phyloP scores from a whole-genome alignment of 2,329 filamentous ascomycete genomes.

The Colletotrichum nymphaeae region DNA sequence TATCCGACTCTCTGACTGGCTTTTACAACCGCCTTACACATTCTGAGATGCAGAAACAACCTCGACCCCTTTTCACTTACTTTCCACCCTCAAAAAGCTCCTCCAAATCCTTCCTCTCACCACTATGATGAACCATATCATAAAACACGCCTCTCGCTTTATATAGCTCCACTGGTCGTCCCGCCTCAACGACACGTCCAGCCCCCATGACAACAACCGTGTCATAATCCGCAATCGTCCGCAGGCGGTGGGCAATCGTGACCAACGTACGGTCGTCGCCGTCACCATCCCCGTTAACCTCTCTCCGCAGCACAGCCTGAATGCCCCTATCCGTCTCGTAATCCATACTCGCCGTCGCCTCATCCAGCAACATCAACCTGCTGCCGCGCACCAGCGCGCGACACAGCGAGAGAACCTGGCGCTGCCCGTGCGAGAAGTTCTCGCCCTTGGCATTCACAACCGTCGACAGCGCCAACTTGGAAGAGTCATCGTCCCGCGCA shows the following conservation, averaged over 20 bases:
- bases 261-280: slow-evolving; percentile 62
- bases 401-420: slow-evolving; percentile 68
- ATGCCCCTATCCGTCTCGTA: slow-evolving; percentile 68
- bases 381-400: slow-evolving; percentile 65
- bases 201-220: slow-evolving; percentile 67
- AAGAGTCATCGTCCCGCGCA: not conserved
- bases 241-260: slow-evolving; percentile 67
- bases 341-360: slow-evolving; percentile 70
- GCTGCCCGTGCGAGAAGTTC: slow-evolving; percentile 69
- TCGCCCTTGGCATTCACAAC: slow-evolving; percentile 63
- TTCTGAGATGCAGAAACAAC: not conserved
- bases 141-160: slow-evolving; percentile 58
- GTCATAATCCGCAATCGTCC: slow-evolving; percentile 71
- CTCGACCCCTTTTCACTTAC: not conserved
- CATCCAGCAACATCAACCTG: slow-evolving; percentile 67
- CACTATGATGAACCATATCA: slow-evolving; percentile 67
- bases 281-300: slow-evolving; percentile 47
- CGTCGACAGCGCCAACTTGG: slow-evolving; percentile 54
- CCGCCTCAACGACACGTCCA: slow-evolving; percentile 65
- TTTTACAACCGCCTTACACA: not conserved
- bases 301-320: slow-evolving; percentile 62
- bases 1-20: not conserved
- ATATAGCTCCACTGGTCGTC: slow-evolving; percentile 60
- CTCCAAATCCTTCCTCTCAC: slow-evolving; percentile 60
- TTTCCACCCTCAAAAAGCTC: slow-evolving; percentile 42